phyloP scores from a whole-genome alignment of 2,329 filamentous ascomycete species.

The Leptographium procerum region DNA sequence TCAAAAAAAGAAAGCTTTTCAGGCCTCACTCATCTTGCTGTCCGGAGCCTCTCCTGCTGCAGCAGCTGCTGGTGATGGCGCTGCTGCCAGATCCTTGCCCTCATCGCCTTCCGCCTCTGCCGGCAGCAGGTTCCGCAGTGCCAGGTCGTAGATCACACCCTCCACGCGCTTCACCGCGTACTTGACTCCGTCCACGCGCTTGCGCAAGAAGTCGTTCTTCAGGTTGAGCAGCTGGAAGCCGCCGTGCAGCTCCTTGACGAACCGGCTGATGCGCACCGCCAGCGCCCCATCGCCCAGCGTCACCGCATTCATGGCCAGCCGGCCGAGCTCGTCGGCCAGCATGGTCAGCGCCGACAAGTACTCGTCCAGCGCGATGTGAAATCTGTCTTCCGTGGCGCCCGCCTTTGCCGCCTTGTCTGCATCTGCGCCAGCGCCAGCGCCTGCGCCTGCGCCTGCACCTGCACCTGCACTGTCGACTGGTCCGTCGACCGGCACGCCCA shows the following conservation, averaged over 20 bases:
- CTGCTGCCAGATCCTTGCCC: background rate
- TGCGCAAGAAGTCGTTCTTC: conserved; percentile 86
- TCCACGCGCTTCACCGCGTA: conserved; percentile 97
- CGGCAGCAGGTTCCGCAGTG: conserved; percentile 69
- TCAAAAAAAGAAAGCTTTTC: background rate
- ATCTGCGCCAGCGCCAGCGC: no score
- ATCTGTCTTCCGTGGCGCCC: conserved; percentile 67
- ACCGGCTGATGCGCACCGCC: conserved; percentile 77
- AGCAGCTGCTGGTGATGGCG: background rate
- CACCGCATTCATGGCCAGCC: conserved; percentile 87
- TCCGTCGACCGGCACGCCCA: conserved; percentile 73
- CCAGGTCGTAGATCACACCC: conserved; percentile 94
- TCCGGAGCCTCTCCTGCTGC: background rate
- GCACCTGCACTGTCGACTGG: conserved; percentile 22
- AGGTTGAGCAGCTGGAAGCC: conserved; percentile 96
- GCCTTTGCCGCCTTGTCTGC: no score
- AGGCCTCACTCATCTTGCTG: conserved; percentile 9
- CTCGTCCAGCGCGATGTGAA: conserved; percentile 95
- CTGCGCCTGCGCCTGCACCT: background rate
- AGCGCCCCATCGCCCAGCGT: conserved; percentile 80
- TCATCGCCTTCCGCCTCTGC: conserved; percentile 18
- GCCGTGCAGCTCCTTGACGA: conserved; percentile 90
- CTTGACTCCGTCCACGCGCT: conserved; percentile 86
- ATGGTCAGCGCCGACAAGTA: conserved; percentile 83
- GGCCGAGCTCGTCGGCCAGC: conserved; percentile 80